Evolutionary conservation across 139 green algal genomes (phyloP), one percentile per base, ranked within the genome.

Genomic region (Closterium sp.): DNA sequence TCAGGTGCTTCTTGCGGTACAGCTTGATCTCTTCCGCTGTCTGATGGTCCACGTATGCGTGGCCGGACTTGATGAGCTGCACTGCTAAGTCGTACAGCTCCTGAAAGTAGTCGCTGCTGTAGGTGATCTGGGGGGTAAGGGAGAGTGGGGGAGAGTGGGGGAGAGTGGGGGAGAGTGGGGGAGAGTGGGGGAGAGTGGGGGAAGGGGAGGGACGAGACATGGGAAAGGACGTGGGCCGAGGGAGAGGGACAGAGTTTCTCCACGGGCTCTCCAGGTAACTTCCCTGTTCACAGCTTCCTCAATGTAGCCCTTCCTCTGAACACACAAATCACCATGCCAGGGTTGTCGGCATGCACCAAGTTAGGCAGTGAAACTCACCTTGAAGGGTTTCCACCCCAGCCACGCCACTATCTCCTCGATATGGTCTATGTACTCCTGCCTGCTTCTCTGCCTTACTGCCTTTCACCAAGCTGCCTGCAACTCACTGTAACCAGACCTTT

Each of bases 21-120:
- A 94, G 95, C 91, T 98, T 97, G 93, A 99, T 98, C 94, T 99
- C 97, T 0, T 98, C 98, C 42, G 95, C 96, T n/a, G 95, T 99
- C 45, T 98, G 98, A 95, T 99, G 98, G 95, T 97, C 98, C 24
- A 99, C 98, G 93, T 98, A 99, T 2, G 98, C 98, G 86, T 98
- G 92, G 30, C 97, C 98, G 0, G 28, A 62, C 95, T 98, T 97
- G 93, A 99, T 99, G 31, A 99, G 96, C 93, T 98, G 88, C n/a
- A 99, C 91, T 4, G 98, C 98, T 70, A 99, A 95, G 10, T 96
- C 96, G 90, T 99, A 96, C 87, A 99, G 97, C 95, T 97, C 85
- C 86, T 98, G 91, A 93, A 99, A 99, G 96, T 99, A 99, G 94
- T 99, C 97, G 24, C 91, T 96, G 34, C 96, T 98, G 96, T 99